Evolutionary conservation across 352 stramenopile genomes (phyloP).

Genomic region (Pythium coloratum): DNA sequence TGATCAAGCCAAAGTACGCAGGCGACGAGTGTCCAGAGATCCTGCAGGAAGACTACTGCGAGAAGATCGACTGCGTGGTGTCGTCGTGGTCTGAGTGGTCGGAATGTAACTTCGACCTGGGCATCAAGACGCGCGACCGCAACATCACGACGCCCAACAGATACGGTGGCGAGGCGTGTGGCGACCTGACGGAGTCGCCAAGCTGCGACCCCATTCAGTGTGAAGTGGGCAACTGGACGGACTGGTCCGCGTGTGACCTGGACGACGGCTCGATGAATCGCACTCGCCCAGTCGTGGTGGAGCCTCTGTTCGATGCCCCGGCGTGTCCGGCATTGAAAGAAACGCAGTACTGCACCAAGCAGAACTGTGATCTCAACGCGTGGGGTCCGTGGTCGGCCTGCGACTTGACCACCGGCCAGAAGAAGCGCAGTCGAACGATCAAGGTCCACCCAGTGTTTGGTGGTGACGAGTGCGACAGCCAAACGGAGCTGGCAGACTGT

Average conservation of each 20-base stretch:
- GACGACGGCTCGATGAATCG: slow-evolving; percentile 24
- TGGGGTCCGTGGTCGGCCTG: slow-evolving; percentile 34
- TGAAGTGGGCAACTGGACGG: slow-evolving; percentile 35
- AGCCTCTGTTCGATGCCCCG: slow-evolving; percentile 36
- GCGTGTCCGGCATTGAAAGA: slow-evolving; percentile 30
- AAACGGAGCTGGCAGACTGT: slow-evolving; percentile 46
- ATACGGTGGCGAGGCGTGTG: slow-evolving; percentile 33
- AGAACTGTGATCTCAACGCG: slow-evolving; percentile 48
- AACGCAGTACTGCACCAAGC: slow-evolving; percentile 30
- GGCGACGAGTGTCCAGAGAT: slow-evolving; percentile 26
- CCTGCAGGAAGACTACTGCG: slow-evolving; percentile 26
- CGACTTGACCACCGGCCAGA: slow-evolving; percentile 28
- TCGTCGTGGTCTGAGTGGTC: slow-evolving; percentile 42
- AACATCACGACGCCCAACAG: slow-evolving; percentile 22
- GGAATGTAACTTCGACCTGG: slow-evolving; percentile 40
- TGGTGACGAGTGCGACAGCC: slow-evolving; percentile 37
- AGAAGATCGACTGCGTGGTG: slow-evolving; percentile 35
- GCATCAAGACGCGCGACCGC: slow-evolving; percentile 45
- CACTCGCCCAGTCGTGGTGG: slow-evolving; percentile 32
- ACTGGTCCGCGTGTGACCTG: slow-evolving; percentile 35
- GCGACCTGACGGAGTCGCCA: slow-evolving; percentile 23
- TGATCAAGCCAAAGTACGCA: slow-evolving; percentile 30
- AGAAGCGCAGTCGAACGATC: slow-evolving; percentile 34
- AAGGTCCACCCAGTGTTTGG: slow-evolving; percentile 40
- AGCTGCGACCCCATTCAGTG: slow-evolving; percentile 41